Percentiles rank a stretch among this genome's conserved stretches.
Evolutionary conservation across 1,139 yeast genomes (phyloP).

Genomic region (Taphrina populina): DNA sequence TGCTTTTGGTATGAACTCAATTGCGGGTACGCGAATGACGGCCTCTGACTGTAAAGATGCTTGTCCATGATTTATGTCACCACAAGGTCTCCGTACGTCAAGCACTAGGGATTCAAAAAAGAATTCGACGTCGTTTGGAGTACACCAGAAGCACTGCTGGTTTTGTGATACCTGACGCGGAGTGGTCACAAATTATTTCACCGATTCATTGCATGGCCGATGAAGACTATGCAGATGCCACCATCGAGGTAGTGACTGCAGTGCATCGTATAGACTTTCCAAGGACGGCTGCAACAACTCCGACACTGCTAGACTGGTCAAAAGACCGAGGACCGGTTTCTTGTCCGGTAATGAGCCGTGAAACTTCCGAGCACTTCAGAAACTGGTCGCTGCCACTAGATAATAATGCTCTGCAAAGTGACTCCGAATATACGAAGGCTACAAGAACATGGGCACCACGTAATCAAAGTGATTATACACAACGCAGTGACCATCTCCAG

Average conservation of each 20-base stretch:
- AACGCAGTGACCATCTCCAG: no score
- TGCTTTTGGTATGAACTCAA: neutral
- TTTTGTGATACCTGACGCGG: no score
- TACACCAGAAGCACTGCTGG: no score
- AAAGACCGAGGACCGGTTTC: neutral
- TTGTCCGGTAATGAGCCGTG: neutral
- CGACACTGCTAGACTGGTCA: neutral
- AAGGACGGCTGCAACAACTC: neutral
- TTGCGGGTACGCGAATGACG: neutral
- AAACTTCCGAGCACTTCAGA: no score
- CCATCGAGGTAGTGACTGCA: slow-evolving; percentile 5
- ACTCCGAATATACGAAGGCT: no score
- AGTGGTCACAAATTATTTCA: no score
- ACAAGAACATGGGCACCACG: no score
- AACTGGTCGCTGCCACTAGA: no score
- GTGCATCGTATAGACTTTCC: neutral
- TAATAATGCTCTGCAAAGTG: no score
- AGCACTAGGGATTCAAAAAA: slow-evolving; percentile 4
- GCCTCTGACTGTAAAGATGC: neutral
- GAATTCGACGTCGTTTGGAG: slow-evolving; percentile 4
- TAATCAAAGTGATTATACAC: no score
- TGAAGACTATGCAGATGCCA: no score
- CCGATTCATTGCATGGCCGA: no score
- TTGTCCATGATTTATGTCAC: slow-evolving; percentile 7
- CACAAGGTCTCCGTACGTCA: slow-evolving; percentile 7